Base-by-base conservation (phyloP, 805 yeast species). In the Wickerhamomyces rabaulensis region DNA sequence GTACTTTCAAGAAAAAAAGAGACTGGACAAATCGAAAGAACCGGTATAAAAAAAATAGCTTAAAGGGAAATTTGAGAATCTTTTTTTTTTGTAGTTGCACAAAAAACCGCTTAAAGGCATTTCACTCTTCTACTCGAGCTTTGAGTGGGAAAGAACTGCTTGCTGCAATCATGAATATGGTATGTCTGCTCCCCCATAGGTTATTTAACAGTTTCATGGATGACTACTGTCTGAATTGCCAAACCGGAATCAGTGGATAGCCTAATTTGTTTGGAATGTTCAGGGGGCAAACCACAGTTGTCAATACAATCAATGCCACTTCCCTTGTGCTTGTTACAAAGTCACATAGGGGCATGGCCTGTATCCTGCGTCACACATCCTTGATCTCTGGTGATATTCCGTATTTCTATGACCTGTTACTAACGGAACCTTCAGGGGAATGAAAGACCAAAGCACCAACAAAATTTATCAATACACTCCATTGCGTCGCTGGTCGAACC, bases 401-500 rank as follows among this genome's bases (percentile, higher is more conserved):
- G 31, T n/a, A 3, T 33, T 33, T 33, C 16, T 12, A 17, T 33
- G 36, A 16, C 20, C 20, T 15, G 6, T 10, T 33, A 33, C 36
- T 36, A 36, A 36, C 39, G 6, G 16, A 3, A 36, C 8, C 33
- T 22, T 4, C 44, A 54, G 56, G 48, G 50, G 43, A 51, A 53
- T 45, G 58, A 52, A 21, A 51, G 50, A 40, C 38, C 47, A 25
- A 48, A 42, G 39, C 64, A 60, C 49, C 56, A 52, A 12, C 63
- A 52, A 43, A 60, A 47, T 33, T 46, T 52, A 2, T 60, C 64
- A 9, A 53, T 58, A 53, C 71, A 73, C 52, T 71, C 75, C 13
- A 57, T 70, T 39, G 61, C 62, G 21, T 74, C 79, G 20, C 49
- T 76, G 35, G 67, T 73, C 23, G 81, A 76, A 53, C 81, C 81